phyloP scores from a whole-genome alignment of 2,329 filamentous ascomycete genomes.

The Calonectria henricotiae region DNA sequence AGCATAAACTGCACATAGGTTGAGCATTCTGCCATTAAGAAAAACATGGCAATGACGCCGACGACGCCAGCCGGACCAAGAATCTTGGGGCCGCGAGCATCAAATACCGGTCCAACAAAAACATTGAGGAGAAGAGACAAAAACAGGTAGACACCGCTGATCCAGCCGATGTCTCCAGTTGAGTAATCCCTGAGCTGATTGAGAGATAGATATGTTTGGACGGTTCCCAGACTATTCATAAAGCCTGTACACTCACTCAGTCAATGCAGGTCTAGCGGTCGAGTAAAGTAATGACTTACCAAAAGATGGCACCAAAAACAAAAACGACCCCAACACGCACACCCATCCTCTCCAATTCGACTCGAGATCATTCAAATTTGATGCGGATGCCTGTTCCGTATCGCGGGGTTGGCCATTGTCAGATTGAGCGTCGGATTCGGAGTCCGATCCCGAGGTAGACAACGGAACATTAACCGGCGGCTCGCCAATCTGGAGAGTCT shows the following conservation, averaged over 20 bases:
- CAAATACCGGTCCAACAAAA: conserved; percentile 66
- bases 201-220: conserved; percentile 64
- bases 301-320: conserved; percentile 48
- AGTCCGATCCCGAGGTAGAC: conserved; percentile 40
- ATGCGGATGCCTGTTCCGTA: conserved; percentile 36
- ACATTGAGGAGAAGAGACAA: conserved; percentile 64
- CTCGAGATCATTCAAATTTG: conserved; percentile 41
- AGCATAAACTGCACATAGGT: conserved; percentile 68
- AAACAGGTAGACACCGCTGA: conserved; percentile 65
- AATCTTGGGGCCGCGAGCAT: conserved; percentile 63
- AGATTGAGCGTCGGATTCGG: conserved; percentile 28
- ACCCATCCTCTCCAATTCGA: conserved; percentile 45
- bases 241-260: conserved; percentile 58
- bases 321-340: conserved; percentile 49
- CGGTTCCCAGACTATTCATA: conserved; percentile 65
- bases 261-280: background rate
- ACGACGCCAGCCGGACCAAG: conserved; percentile 59
- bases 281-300: conserved; percentile 35
- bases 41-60: conserved; percentile 60
- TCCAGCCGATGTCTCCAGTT: conserved; percentile 66
- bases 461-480: conserved; percentile 10
- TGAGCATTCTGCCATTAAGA: conserved; percentile 65
- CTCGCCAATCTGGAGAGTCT: background rate
- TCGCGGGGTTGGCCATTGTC: conserved; percentile 39
- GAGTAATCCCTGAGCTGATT: conserved; percentile 63